Evolutionary conservation across 768 basidiomycete species (phyloP), one percentile per base, ranked within the genome.

Genomic region (Rhizopogon roseolus): DNA sequence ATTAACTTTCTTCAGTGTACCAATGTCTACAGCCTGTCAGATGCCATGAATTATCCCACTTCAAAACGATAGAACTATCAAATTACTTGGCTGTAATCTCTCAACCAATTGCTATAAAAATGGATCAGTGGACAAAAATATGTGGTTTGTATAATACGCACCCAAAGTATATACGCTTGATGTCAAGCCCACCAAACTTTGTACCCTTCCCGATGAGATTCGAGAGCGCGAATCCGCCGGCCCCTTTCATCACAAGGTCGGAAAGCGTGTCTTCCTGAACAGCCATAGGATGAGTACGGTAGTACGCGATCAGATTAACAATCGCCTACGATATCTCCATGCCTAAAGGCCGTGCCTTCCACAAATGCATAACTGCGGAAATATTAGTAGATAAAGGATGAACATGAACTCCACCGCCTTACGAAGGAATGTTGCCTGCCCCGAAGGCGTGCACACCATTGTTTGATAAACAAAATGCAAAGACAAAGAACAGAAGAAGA

Each of bases 401-500:
- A 9, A 11, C 13, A 32, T 38, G 11, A 4, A 41, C 22, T 5
- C 3, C 14, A 32, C 14, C 36, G 44, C 67, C 77, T 61, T 66
- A 86, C 76, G 80, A 80, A 37, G 91, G 91, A 61, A 95, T 93
- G 63, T 94, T 93, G 39, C 92, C 92, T 50, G 87, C 86, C n/a
- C 85, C 86, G 57, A 89, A 90, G 6, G 86, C 88, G 63, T 82
- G 76, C 14, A 86, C 85, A 53, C 81, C 78, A 71, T 81, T 79
- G 3, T 64, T 60, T 4, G 81, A 72, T 44, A 86, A 66, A 64
- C 81, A 84, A 56, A 88, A 71, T 10, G 80, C 76, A 54, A 81
- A 81, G 55, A 77, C 64, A 54, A 76, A 71, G 39, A 85, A 57
- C 27, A 78, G 61, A 10, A 85, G 66, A 25, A 82, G 65, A 38